Evolutionary conservation across 768 basidiomycete species (phyloP), one percentile per base, ranked within the genome.

Genomic region (Russula vinacea): DNA sequence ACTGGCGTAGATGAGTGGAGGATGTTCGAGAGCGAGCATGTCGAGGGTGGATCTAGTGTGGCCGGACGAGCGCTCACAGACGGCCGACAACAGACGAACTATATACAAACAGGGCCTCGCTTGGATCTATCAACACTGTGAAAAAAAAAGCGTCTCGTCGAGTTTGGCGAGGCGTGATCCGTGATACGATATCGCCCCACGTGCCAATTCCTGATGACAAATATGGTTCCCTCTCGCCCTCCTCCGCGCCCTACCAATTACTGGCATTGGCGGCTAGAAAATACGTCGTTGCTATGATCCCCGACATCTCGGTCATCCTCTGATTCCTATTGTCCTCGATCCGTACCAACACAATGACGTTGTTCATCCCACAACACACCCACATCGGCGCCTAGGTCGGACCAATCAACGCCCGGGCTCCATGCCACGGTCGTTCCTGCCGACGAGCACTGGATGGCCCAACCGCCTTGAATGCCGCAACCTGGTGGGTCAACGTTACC

Each of bases 21-120:
- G 79, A 69, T 79, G 76, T 68, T 80, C 81, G 61, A 82, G 78
- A 63, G 81, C 81, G 68, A 82, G 82, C 81, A 82, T 83, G 67
- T 64, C 67, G 65, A 58, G 4, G 45, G 22, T 54, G 35, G 35
- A 42, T 26, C 39, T 45, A 6, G 56, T 16, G 33, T 58, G 45
- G 52, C 32, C 42, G 44, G 19, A 29, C 45, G 58, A 58, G 35
- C 33, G 56, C 56, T 47, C 51, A 32, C 37, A 6, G 14, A 11
- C 24, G 17, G 22, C 51, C 22, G 16, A 40, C 24, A 33, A 11
- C 16, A 24, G 37, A 17, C 22, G 10, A 32, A n/a, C 62, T 61
- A 61, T 45, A 61, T 61, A 60, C 50, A 32, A 45, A 51, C 39
- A 1, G 17, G 22, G 37, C 37, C 53, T 37, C 9, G 19, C 47